phyloP scores from a whole-genome alignment of 768 basidiomycete genomes.

The Russula brevipes region DNA sequence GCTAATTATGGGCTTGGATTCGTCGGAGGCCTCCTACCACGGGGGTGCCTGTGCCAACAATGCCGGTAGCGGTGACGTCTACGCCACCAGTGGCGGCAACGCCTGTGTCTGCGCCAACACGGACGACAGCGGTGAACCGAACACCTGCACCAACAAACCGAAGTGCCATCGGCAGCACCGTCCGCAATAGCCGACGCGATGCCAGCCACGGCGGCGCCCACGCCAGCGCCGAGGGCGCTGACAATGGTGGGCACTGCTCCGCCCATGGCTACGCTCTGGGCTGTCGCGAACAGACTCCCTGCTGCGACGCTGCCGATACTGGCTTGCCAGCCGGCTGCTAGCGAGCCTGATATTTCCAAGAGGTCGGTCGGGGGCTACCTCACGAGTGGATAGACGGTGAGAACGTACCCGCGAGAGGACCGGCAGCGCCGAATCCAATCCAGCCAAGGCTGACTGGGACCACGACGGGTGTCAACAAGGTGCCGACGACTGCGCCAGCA shows the following conservation, averaged over 20 bases:
- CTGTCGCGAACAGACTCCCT: constrained; percentile 6
- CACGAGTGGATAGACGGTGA: background rate
- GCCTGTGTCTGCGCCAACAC: background rate
- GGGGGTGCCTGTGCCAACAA: no score
- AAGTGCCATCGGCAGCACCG: no score
- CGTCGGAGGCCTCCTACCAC: no score
- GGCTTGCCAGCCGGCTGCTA: constrained; percentile 10
- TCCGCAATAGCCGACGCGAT: background rate
- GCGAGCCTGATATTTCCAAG: constrained; percentile 3
- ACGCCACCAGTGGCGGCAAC: background rate
- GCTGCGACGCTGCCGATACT: constrained; percentile 17
- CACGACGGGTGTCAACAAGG: background rate
- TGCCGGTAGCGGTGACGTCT: background rate
- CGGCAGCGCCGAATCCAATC: constrained; percentile 5
- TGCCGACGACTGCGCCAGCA: background rate
- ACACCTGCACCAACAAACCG: no score
- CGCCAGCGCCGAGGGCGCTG: background rate
- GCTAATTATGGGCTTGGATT: no score
- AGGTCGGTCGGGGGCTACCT: background rate
- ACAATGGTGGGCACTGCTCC: background rate
- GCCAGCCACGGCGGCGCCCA: background rate
- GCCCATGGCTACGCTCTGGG: constrained; percentile 17
- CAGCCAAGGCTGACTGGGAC: background rate
- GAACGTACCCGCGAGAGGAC: background rate
- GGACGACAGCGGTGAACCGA: no score